Evolutionary conservation across 371 early-diverging fungal species (phyloP), one percentile per base, ranked within the genome.

Genomic region (Zancudomyces culisetae): DNA sequence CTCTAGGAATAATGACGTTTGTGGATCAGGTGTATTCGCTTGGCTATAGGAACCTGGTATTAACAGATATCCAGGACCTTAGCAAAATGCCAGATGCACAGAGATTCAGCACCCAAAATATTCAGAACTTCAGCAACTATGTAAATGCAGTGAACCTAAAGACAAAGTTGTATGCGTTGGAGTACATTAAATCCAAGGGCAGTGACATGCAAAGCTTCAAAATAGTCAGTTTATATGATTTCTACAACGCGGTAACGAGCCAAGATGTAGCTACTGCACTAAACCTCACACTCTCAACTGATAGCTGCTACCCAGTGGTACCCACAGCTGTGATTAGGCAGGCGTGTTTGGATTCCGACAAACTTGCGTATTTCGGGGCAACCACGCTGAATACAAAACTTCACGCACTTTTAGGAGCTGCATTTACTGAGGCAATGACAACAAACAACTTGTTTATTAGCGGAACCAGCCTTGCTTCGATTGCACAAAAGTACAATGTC

Each of bases 21-120:
- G 45, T 59, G 2, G 55, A 55, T 18, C 48, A 23, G 52, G 27
- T 59, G 26, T 42, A 28, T 2, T 23, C 19, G 6, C 42, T 40
- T 27, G 59, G 59, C 21, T 51, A 51, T 41, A 59, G 43, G 45
- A 55, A 55, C 18, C 49, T 59, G 40, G 22, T 55, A 8, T 27
- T 59, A 21, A 48, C 35, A 30, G 55, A 59, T 27, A 28, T 59
- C 15, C 51, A 47, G 21, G 48, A 48, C 19, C 27, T 59, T 27
- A 27, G 47, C 21, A 23, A 55, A 27, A 42, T 48, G 1, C 59
- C 59, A 21, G n/a, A 20, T 2, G 29, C 30, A 12, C 30, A 18
- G 4, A 2, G 2, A 43, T 2, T 27, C 19, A 20, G 3, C 2
- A n/a, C 2, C 3, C 12, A 28, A 13, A 23, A 8, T 26, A 4